Evolutionary conservation across 352 stramenopile genomes (phyloP).

Genomic region (Phytophthora chlamydospora): DNA sequence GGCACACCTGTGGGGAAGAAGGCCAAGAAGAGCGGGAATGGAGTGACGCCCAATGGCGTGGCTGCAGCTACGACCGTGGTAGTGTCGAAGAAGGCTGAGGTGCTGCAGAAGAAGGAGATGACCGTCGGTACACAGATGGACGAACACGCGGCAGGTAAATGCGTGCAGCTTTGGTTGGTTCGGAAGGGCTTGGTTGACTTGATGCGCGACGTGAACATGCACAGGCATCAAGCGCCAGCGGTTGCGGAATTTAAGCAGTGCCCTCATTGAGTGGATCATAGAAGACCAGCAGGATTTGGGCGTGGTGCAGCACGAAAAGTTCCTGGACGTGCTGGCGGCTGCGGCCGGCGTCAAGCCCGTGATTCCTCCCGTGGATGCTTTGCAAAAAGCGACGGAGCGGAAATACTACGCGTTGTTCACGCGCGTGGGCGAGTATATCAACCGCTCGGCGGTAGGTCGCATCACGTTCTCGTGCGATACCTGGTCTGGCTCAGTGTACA

Average conservation of each 20-base stretch:
- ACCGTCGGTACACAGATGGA: constrained; percentile 46
- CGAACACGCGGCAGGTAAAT: constrained; percentile 66
- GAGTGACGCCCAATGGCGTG: constrained; percentile 26
- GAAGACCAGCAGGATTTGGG: constrained; percentile 73
- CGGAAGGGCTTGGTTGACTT: constrained; percentile 4
- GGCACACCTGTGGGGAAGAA: constrained; percentile 55
- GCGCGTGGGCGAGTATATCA: constrained; percentile 76
- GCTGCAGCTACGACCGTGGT: constrained; percentile 1
- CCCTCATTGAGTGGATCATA: constrained; percentile 77
- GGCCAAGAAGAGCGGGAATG: constrained; percentile 52
- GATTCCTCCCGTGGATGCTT: constrained; percentile 53
- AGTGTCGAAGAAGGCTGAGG: constrained; percentile 49
- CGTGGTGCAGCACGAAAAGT: constrained; percentile 72
- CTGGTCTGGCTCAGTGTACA: constrained; percentile 72
- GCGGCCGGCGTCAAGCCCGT: constrained; percentile 52
- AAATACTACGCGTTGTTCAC: constrained; percentile 79
- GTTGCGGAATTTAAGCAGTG: constrained; percentile 62
- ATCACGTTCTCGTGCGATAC: constrained; percentile 85
- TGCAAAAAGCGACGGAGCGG: constrained; percentile 75
- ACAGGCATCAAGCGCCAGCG: constrained; percentile 72
- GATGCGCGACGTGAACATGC: constrained; percentile 3
- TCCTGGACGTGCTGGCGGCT: constrained; percentile 61
- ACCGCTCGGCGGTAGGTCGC: constrained; percentile 68
- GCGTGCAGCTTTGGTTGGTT: constrained; percentile 3
- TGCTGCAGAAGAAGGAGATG: constrained; percentile 52